Evolutionary conservation across 1,139 yeast species (phyloP).

Genomic region (Blastobotrys indianensis): DNA sequence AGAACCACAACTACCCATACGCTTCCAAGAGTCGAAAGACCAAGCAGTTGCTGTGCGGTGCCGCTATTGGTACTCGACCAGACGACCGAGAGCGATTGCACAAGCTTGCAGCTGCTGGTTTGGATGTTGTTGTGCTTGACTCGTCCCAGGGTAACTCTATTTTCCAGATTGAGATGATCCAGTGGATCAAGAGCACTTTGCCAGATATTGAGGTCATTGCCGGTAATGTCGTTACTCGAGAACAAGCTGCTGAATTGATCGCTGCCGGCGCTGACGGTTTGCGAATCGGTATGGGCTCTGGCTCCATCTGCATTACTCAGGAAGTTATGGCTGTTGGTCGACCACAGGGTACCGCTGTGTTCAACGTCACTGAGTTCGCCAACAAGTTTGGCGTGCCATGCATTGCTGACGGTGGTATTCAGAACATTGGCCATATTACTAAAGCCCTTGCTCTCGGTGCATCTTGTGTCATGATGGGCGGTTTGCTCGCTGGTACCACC

Average conservation of each 20-base stretch:
- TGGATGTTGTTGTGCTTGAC: slow-evolving; percentile 92
- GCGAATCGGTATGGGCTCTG: slow-evolving; percentile 99
- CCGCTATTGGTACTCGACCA: slow-evolving; percentile 92
- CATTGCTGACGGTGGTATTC: slow-evolving; percentile 99
- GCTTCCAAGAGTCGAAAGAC: slow-evolving; percentile 92
- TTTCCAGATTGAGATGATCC: slow-evolving; percentile 89
- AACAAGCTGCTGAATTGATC: slow-evolving; percentile 94
- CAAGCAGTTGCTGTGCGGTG: slow-evolving; percentile 97
- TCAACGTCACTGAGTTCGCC: slow-evolving; percentile 81
- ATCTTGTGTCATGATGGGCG: slow-evolving; percentile 98
- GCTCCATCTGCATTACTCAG: slow-evolving; percentile 97
- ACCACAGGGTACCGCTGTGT: slow-evolving; percentile 98
- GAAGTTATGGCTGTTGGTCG: slow-evolving; percentile 99
- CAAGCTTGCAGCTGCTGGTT: slow-evolving; percentile 89
- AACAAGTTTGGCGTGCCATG: slow-evolving; percentile 89
- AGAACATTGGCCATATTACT: slow-evolving; percentile 96
- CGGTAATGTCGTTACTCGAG: slow-evolving; percentile 98
- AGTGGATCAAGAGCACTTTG: slow-evolving; percentile 77
- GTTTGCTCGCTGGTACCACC: slow-evolving; percentile 96
- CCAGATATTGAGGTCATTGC: slow-evolving; percentile 86
- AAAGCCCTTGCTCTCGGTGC: slow-evolving; percentile 98
- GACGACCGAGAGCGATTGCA: slow-evolving; percentile 81
- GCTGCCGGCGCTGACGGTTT: slow-evolving; percentile 97
- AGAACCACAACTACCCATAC: slow-evolving; percentile 87
- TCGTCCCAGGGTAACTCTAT: slow-evolving; percentile 97